Base-by-base conservation (phyloP, 768 basidiomycete species). In the Plicaturopsis crispa region DNA sequence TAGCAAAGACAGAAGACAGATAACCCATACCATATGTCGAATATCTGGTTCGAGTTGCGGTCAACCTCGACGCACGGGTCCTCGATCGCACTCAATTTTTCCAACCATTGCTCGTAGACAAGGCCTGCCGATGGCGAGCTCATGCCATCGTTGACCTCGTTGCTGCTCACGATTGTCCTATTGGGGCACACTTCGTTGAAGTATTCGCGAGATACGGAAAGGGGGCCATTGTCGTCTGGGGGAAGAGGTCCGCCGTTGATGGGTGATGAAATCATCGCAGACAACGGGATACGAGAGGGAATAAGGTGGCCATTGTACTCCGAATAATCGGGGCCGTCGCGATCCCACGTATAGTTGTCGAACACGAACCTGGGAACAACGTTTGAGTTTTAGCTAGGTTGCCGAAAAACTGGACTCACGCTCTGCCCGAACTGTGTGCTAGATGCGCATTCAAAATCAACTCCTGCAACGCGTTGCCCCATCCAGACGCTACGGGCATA, bases 391-490 rank as follows among this genome's bases (percentile, higher is more conserved):
- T 16, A 39, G 19, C 12, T 24, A 28, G 10, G 17, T 10, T 7
- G 24, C 21, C 14, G 14, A 38, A 33, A 53, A 52, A 3, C 57
- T 54, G 24, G 8, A 62, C 77, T 41, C 51, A 80, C 72, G 72
- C 60, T 45, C 77, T 55, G 21, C 65, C 64, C 0, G 73, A 51
- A 2, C 57, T 50, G 34, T 69, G 61, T 0, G 76, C 70, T 3
- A 82, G 53, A 31, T 72, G 59, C 0, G 73, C 63, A 34, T 72
- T 68, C 33, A 79, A 47, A 3, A 80, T 37, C 41, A 75, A 65
- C 41, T 79, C 78, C 42, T 81, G 74, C 62, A 80, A 60, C 6
- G 55, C 64, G 38, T 82, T 82, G 2, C 78, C 78, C 75, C 75
- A 80, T 3, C 79, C 80, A 31, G 67, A 62, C 6, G 49, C 74